These are phyloP conservation scores for Rhizomucor miehei DNA, from an alignment of 371 early-diverging fungal genomes.

Conservation along the genomic window DNA sequence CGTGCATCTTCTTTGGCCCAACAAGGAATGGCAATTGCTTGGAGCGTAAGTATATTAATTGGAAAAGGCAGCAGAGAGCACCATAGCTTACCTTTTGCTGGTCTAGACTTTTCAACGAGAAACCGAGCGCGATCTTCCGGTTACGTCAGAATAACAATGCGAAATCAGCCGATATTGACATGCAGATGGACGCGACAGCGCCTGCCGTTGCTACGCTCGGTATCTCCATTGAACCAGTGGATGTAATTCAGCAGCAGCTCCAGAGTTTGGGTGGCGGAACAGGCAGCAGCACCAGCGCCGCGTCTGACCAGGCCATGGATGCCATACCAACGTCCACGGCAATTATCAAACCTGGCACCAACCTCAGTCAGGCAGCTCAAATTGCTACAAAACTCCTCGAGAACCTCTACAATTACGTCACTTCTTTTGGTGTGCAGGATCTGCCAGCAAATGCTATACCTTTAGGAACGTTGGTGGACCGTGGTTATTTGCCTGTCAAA, in stretches of 20 bases:
- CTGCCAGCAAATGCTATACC: conserved; percentile 58
- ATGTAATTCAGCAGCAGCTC: conserved; percentile 60
- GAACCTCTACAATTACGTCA: conserved; percentile 77
- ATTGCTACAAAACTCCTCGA: conserved; percentile 52
- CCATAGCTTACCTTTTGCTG: not conserved
- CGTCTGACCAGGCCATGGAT: no score
- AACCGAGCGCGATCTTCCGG: conserved; percentile 86
- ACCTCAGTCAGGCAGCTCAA: conserved; percentile 33
- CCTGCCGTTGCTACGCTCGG: conserved; percentile 91
- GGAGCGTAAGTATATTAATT: conserved; percentile 57
- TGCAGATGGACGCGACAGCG: conserved; percentile 28
- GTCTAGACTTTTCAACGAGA: conserved; percentile 76
- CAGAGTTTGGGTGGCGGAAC: conserved; percentile 16
- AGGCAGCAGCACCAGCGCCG: no score
- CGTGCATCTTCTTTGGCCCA: conserved; percentile 88
- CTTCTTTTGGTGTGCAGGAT: conserved; percentile 66
- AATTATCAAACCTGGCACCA: conserved; percentile 25
- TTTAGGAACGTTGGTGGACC: conserved; percentile 44
- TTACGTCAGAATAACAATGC: conserved; percentile 17
- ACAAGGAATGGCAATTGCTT: conserved; percentile 81
- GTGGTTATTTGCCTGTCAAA: conserved; percentile 63
- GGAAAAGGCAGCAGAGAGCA: not conserved
- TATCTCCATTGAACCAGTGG: conserved; percentile 86
- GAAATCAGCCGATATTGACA: conserved; percentile 8
- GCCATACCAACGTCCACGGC: conserved; percentile 2